Evolutionary conservation across 2,329 filamentous ascomycete genomes (phyloP).

Genomic region (Ilyonectria mors-panacis): DNA sequence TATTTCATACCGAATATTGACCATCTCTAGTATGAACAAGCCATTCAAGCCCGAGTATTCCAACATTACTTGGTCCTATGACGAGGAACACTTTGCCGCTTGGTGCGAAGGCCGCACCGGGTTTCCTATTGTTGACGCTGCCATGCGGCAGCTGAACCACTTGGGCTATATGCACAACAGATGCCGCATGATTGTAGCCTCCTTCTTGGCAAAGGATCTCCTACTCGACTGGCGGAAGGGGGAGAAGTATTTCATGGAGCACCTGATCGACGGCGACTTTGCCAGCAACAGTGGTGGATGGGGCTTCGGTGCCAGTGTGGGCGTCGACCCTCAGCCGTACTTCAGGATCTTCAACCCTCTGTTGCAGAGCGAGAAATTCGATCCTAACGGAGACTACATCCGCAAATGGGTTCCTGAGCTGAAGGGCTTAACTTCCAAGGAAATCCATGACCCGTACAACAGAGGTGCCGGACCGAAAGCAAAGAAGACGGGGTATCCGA

Average conservation of each 20-base stretch:
- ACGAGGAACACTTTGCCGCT: conserved; percentile 75
- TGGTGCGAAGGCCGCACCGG: conserved; percentile 85
- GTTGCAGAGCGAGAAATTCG: conserved; percentile 89
- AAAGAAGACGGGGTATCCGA: conserved; percentile 79
- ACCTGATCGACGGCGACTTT: conserved; percentile 84
- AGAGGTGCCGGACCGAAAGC: conserved; percentile 72
- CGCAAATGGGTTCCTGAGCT: conserved; percentile 87
- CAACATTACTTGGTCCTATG: conserved; percentile 86
- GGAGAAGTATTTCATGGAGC: conserved; percentile 86
- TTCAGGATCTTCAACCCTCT: conserved; percentile 92
- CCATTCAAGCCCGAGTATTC: conserved; percentile 86
- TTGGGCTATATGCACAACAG: conserved; percentile 89
- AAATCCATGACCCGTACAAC: conserved; percentile 86
- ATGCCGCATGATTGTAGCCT: conserved; percentile 86
- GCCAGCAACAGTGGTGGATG: conserved; percentile 80
- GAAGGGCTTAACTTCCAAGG: conserved; percentile 72
- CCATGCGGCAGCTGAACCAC: conserved; percentile 82
- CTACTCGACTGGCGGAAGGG: conserved; percentile 88
- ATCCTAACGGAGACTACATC: conserved; percentile 84
- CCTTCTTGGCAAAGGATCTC: conserved; percentile 85
- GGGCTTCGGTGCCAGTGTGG: conserved; percentile 73
- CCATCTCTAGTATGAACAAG: conserved; percentile 66
- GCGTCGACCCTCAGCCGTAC: conserved; percentile 90
- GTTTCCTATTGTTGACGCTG: conserved; percentile 87
- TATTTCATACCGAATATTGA: conserved; percentile 11